Evolutionary conservation across 179 eudicot genomes (phyloP).

Genomic region (Vitellaria paradoxa): DNA sequence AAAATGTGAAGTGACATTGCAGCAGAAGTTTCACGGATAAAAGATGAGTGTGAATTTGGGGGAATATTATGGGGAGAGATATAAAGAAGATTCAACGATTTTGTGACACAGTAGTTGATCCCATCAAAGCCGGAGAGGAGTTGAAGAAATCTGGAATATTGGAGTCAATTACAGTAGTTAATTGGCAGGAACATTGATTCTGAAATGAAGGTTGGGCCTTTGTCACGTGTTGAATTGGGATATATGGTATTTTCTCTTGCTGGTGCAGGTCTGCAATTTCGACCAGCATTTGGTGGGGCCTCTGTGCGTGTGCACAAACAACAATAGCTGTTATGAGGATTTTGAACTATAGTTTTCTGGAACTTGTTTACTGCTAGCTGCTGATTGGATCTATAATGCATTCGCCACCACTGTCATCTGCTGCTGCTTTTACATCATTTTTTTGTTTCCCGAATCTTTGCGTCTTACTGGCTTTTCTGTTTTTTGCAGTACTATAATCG

Average conservation of each 20-base stretch:
- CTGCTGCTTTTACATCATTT: background rate
- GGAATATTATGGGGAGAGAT: too few species aligned
- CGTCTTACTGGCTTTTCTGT: constrained; percentile 4
- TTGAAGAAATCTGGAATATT: background rate
- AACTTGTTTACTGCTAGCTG: background rate
- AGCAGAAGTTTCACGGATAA: background rate
- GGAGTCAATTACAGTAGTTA: background rate
- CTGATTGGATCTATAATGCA: background rate
- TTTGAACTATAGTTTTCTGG: background rate
- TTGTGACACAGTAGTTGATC: background rate
- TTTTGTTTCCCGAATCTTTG: background rate
- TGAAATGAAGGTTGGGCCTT: background rate
- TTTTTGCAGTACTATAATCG: constrained; percentile 33
- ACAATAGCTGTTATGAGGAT: background rate
- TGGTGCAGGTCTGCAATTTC: background rate
- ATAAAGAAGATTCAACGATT: too few species aligned
- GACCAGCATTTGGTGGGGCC: background rate
- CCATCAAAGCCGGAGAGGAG: background rate
- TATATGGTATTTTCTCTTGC: background rate
- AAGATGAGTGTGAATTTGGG: background rate
- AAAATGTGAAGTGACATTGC: background rate
- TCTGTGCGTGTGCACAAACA: background rate
- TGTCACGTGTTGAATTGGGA: background rate
- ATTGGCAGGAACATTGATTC: background rate
- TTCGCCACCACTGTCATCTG: background rate